phyloP scores from a whole-genome alignment of 1,284 basidiomycete genomes.

The Leccinum fuscescens region DNA sequence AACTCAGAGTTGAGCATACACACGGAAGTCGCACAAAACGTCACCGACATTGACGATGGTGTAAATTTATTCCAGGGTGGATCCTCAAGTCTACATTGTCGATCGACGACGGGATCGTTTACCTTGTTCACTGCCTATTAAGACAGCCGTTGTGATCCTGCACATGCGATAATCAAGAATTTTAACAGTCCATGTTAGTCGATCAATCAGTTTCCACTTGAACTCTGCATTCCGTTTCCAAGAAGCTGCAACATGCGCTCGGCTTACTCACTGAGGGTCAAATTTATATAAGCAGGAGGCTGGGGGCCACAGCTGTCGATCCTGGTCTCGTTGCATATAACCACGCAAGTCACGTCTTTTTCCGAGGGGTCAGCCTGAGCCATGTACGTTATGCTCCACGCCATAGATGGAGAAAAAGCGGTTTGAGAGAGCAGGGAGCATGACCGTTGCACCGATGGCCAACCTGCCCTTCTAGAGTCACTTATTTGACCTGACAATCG shows the following conservation, averaged over 20 bases:
- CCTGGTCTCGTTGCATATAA: neutral
- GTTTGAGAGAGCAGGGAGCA: neutral
- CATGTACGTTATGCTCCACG: neutral
- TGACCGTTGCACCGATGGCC: neutral
- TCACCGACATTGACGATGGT: neutral
- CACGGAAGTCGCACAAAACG: too few relatives aligned
- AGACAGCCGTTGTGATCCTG: neutral
- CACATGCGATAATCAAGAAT: neutral
- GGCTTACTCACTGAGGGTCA: neutral
- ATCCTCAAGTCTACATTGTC: too few relatives aligned
- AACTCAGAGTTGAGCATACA: too few relatives aligned
- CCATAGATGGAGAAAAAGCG: neutral
- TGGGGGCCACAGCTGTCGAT: neutral
- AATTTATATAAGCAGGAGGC: neutral
- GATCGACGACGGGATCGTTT: too few relatives aligned
- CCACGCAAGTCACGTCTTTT: neutral
- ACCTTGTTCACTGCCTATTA: neutral
- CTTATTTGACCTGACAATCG: neutral
- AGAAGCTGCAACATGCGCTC: neutral
- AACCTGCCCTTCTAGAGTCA: neutral
- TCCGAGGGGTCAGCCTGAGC: too few relatives aligned
- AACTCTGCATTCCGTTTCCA: neutral
- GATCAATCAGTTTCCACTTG: neutral
- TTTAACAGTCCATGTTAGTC: neutral
- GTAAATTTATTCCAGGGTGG: neutral